Percentiles rank a stretch among this genome's conserved stretches.
phyloP scores from a whole-genome alignment of 192 early-diverging fungal species.

The Backusella morwellensis region DNA sequence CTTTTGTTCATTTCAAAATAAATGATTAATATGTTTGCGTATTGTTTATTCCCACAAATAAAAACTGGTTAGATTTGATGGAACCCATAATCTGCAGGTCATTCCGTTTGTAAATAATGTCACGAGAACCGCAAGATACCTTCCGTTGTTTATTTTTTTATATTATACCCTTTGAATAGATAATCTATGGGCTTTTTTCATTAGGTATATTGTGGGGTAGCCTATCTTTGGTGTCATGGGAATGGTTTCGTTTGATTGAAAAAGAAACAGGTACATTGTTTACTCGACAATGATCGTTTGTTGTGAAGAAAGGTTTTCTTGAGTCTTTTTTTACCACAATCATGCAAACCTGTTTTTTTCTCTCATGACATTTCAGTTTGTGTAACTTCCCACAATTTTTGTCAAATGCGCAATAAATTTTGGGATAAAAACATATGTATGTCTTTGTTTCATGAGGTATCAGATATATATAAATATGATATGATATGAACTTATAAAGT shows the following conservation, averaged over 20 bases:
- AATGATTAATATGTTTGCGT: background rate
- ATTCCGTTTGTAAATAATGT: slow-evolving; percentile 1
- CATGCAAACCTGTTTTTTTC: background rate
- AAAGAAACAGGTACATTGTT: background rate
- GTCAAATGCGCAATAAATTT: background rate
- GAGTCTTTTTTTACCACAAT: background rate
- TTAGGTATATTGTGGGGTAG: background rate
- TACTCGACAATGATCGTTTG: background rate
- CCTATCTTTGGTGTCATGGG: background rate
- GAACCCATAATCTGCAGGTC: background rate
- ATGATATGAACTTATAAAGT: background rate
- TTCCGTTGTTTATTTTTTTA: background rate
- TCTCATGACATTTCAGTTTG: background rate
- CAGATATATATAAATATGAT: background rate
- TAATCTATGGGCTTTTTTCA: background rate
- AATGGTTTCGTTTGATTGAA: background rate
- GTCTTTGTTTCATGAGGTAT: background rate
- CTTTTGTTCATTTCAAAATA: background rate
- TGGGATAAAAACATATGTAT: background rate
- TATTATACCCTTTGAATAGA: background rate
- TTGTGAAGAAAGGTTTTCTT: background rate
- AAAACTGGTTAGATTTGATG: background rate
- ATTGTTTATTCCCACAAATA: background rate
- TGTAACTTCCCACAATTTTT: background rate
- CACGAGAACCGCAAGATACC: background rate